Percentiles rank a stretch among this genome's conserved stretches.
phyloP scores from a whole-genome alignment of 108 stramenopile genomes.

The Pseudonitzschia multiseries region DNA sequence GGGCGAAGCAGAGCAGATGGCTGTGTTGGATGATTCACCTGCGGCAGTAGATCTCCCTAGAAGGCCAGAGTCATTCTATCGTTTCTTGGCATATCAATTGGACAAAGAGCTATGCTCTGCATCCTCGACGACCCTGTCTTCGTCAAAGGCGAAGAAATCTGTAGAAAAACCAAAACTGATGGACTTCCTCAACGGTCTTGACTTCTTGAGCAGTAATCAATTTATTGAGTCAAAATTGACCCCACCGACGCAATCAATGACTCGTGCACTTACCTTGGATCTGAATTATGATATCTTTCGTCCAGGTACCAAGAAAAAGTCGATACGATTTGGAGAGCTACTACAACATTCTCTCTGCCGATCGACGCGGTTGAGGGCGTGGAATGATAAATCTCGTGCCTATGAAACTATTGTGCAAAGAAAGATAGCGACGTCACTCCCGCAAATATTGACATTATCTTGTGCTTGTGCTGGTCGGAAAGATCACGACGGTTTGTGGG shows the following conservation, averaged over 20 bases:
- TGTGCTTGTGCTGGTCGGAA: constrained; percentile 77
- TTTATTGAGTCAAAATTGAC: constrained; percentile 52
- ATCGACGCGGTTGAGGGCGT: constrained; percentile 78
- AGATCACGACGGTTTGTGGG: constrained; percentile 57
- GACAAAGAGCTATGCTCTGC: constrained; percentile 53
- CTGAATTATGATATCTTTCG: constrained; percentile 62
- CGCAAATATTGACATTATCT: constrained; percentile 63
- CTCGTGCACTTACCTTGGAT: constrained; percentile 67
- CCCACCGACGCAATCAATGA: constrained; percentile 52
- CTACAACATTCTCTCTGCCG: constrained; percentile 73
- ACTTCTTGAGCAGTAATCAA: constrained; percentile 71
- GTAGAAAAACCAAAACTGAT: constrained; percentile 39
- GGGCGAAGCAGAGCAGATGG: constrained; percentile 76
- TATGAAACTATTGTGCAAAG: constrained; percentile 87
- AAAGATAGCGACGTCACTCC: constrained; percentile 70
- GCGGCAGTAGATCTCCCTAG: constrained; percentile 66
- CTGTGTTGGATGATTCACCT: constrained; percentile 77
- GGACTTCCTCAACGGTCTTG: constrained; percentile 69
- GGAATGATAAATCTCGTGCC: constrained; percentile 55
- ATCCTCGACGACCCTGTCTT: constrained; percentile 10
- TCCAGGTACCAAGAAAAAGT: constrained; percentile 16
- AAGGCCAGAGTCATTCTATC: constrained; percentile 81
- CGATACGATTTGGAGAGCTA: constrained; percentile 57
- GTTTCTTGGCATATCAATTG: constrained; percentile 76
- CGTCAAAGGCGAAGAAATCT: constrained; percentile 19